Conservation (phyloP, 2,329 filamentous ascomycete species). For the Arthrobotrys conoides region DNA sequence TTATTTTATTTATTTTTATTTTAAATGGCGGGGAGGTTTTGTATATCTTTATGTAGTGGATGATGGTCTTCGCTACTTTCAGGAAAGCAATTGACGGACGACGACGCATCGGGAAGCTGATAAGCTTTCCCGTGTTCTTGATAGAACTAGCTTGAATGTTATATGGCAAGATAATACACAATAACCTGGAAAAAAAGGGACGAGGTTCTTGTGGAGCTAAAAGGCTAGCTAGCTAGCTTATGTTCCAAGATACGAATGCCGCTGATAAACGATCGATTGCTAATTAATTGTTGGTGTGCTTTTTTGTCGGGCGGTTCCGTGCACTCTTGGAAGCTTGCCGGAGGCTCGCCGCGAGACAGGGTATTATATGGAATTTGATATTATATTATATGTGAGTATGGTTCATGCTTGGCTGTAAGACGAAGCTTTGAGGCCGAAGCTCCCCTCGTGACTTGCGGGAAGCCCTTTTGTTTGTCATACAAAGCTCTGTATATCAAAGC, state of each 20-base stretch:
- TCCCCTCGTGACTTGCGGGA: background rate
- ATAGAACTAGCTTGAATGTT: background rate
- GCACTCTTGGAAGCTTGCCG: slow-evolving; percentile 13
- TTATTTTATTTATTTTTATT: background rate
- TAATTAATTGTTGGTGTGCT: slow-evolving; percentile 5
- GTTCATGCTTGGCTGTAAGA: background rate
- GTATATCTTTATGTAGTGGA: slow-evolving; percentile 39
- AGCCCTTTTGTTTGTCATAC: background rate
- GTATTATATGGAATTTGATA: background rate
- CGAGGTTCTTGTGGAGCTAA: slow-evolving; percentile 5
- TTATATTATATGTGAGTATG: background rate
- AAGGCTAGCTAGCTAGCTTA: background rate
- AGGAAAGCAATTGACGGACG: slow-evolving; percentile 35
- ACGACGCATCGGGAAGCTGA: slow-evolving; percentile 60
- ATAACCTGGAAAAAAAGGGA: slow-evolving; percentile 16
- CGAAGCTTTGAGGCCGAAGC: background rate
- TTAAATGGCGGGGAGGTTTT: slow-evolving; percentile 19
- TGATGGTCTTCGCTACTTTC: slow-evolving; percentile 21
- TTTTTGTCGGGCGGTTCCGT: slow-evolving; percentile 59
- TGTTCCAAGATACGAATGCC: slow-evolving; percentile 36
- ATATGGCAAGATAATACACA: background rate
- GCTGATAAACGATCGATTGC: slow-evolving; percentile 51
- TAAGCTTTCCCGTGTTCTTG: slow-evolving; percentile 33
- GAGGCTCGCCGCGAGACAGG: background rate
- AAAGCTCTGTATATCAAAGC: background rate